Evolutionary conservation across 192 early-diverging fungal genomes (phyloP), one percentile per base, ranked within the genome.

Genomic region (Rhizophagus clarus): DNA sequence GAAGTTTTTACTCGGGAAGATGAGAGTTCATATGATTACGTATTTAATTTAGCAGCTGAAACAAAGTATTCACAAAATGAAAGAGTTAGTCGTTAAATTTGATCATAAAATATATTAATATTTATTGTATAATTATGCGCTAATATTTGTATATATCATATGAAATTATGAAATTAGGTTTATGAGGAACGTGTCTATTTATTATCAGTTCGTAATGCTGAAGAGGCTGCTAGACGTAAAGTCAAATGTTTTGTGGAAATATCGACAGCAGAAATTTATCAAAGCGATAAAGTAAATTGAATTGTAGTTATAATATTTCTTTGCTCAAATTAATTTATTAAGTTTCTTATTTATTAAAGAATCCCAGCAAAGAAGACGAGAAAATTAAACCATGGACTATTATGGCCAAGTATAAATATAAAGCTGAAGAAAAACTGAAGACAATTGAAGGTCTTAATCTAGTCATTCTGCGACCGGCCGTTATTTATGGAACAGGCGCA

Each of bases 21-120:
- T 79, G 91, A 89, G 6, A 82, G 81, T 2, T 80, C 86, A 45
- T 99, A 92, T 86, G 97, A 99, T 86, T 96, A 93, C 81, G 97
- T 99, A 15, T 91, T 98, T 86, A 97, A 99, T 85, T 89, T 95
- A 81, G 97, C 96, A n/a, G 92, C 92, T 24, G 97, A 98, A 83
- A 95, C 92, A 70, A 97, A 97, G 81, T 98, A 97, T 86, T 95
- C 94, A 0, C 96, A 95, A 82, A 84, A 92, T 0, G 88, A 93
- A 20, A 91, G 91, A 75, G 96, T 95, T 45, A 17, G n/a, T 71
- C 45, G 67, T 62, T 42, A 56, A 4, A 56, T 20, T 56, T 5
- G 15, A 45, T 45, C 42, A 12, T 45, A 45, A 45, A 45, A 12
- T 45, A 11, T 12, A 45, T 45, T 45, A 2, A 12, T 45, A 45